Evolutionary conservation across 768 basidiomycete species (phyloP).

Genomic region (Mycena filopes): DNA sequence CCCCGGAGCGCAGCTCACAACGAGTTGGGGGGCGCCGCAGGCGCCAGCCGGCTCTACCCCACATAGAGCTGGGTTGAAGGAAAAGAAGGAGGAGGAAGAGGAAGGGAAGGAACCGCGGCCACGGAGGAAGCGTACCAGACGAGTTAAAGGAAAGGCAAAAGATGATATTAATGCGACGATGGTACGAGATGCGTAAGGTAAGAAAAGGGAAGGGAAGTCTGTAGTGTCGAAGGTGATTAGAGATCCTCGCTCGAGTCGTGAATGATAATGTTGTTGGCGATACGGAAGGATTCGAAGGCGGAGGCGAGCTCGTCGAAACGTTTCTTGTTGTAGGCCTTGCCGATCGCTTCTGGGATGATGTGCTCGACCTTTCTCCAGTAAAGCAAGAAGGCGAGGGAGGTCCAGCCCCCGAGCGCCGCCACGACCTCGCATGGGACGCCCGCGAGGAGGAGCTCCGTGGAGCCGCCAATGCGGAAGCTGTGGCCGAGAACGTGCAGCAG

Average conservation of each 20-base stretch:
- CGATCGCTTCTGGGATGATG: slow-evolving; percentile 31
- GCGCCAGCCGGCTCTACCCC: too few species aligned
- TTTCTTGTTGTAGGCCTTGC: slow-evolving; percentile 28
- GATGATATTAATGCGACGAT: too few species aligned
- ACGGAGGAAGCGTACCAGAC: too few species aligned
- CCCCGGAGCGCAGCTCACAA: too few species aligned
- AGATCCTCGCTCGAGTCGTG: neutral
- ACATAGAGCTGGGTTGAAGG: too few species aligned
- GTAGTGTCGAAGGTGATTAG: neutral
- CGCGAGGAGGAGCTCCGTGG: slow-evolving; percentile 40
- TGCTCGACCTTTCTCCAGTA: slow-evolving; percentile 45
- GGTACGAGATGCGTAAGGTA: too few species aligned
- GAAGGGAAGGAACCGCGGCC: too few species aligned
- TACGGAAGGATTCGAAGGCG: slow-evolving; percentile 12
- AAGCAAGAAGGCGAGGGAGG: slow-evolving; percentile 45
- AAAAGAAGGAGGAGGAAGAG: too few species aligned
- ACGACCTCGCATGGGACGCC: slow-evolving; percentile 47
- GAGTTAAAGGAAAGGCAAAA: too few species aligned
- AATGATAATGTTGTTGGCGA: neutral
- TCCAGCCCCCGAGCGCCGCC: slow-evolving; percentile 43
- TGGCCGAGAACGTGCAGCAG: slow-evolving; percentile 39
- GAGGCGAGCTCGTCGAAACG: neutral
- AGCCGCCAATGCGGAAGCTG: slow-evolving; percentile 48
- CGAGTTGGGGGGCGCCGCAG: too few species aligned
- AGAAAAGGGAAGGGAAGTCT: neutral